Conservation (phyloP, 1,284 basidiomycete genomes). For the Pascua sp. region DNA sequence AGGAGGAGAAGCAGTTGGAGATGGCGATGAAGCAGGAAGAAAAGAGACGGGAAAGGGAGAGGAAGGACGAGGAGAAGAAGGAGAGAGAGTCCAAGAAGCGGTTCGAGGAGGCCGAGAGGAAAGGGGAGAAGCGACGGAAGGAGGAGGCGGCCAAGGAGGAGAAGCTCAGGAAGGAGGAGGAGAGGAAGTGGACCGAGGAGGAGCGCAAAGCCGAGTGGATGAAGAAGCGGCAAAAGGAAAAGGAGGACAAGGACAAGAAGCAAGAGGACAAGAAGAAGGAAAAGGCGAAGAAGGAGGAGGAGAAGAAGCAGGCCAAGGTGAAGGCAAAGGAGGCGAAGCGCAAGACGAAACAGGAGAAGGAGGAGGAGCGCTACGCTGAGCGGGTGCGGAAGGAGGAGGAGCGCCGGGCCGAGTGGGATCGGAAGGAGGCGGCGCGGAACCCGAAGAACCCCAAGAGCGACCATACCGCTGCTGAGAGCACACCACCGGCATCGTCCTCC, state of each 20-base stretch:
- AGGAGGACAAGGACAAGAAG: not conserved
- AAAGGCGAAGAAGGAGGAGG: not conserved
- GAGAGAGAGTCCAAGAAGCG: not conserved
- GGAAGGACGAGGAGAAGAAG: not conserved
- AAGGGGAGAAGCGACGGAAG: not conserved
- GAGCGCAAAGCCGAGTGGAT: no score
- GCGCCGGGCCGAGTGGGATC: no score
- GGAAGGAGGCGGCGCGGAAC: no score
- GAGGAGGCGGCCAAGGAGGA: not conserved
- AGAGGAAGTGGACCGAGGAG: not conserved
- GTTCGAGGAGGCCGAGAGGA: not conserved
- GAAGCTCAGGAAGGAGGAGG: not conserved
- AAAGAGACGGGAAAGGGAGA: not conserved
- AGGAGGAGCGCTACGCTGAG: not conserved
- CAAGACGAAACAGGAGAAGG: not conserved
- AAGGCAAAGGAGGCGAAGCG: not conserved
- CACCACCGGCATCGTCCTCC: not conserved
- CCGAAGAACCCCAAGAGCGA: not conserved
- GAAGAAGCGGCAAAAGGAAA: not conserved
- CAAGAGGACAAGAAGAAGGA: not conserved
- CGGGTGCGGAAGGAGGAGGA: no score
- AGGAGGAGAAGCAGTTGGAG: not conserved
- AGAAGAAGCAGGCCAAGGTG: not conserved
- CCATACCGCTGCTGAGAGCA: not conserved
- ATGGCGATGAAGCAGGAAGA: not conserved